phyloP scores from a whole-genome alignment of 441 rosid species.

The Eruca vesicaria region DNA sequence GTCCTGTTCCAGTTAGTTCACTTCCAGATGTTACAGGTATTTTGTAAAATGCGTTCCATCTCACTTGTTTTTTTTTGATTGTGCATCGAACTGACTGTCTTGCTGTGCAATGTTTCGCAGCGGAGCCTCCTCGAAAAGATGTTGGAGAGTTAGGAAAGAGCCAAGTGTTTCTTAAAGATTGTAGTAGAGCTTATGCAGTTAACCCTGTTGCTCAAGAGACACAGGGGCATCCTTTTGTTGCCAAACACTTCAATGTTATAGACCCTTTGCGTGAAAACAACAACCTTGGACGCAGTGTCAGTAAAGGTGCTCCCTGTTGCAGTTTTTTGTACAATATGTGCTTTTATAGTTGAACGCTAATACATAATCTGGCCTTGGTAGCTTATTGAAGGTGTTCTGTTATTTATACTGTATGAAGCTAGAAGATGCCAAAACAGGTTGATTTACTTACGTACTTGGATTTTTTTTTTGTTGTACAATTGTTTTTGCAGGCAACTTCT shows the following conservation, averaged over 20 bases:
- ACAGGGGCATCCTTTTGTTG: slow-evolving; percentile 78
- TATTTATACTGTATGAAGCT: slow-evolving; percentile 10
- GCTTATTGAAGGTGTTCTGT: too few species aligned
- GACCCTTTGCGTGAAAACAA: slow-evolving; percentile 97
- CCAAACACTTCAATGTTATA: slow-evolving; percentile 92
- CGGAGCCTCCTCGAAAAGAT: slow-evolving; percentile 89
- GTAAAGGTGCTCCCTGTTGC: slow-evolving; percentile 63
- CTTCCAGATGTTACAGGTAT: slow-evolving; percentile 92
- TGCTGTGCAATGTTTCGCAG: slow-evolving; percentile 47
- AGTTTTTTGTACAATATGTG: not conserved
- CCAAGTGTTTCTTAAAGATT: slow-evolving; percentile 69
- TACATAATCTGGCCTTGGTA: too few species aligned
- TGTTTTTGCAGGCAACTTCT: slow-evolving; percentile 82
- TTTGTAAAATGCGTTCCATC: slow-evolving; percentile 19
- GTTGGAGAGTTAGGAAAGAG: slow-evolving; percentile 61
- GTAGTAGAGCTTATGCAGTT: slow-evolving; percentile 77
- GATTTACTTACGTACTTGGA: slow-evolving; percentile 5
- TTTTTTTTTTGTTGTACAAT: slow-evolving; percentile 18
- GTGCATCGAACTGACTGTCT: slow-evolving; percentile 24
- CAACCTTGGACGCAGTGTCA: slow-evolving; percentile 99
- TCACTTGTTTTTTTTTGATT: slow-evolving; percentile 7
- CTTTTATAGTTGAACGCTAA: too few species aligned
- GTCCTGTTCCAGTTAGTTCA: slow-evolving; percentile 83
- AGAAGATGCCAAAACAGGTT: slow-evolving; percentile 13
- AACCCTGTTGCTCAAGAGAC: slow-evolving; percentile 63